phyloP scores from a whole-genome alignment of 495 filamentous ascomycete genomes.

The Xylaria grammica region DNA sequence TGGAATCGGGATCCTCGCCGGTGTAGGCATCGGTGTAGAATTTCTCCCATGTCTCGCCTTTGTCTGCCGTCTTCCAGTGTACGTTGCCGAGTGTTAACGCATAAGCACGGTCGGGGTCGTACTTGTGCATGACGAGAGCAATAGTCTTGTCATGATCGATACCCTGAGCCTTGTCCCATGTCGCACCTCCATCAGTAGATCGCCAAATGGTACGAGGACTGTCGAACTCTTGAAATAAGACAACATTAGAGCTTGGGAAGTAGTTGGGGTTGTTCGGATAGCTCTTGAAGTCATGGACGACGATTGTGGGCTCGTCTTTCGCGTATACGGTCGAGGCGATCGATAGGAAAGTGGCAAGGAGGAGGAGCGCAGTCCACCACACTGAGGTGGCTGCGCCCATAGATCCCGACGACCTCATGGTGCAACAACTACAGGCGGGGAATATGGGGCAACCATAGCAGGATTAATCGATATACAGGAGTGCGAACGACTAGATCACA shows the following conservation, averaged over 20 bases:
- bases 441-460: constrained; percentile 36
- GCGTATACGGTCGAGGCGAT: constrained; percentile 45
- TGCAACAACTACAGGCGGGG: constrained; percentile 30
- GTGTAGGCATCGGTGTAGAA: constrained; percentile 64
- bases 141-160: constrained; percentile 65
- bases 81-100: constrained; percentile 65
- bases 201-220: constrained; percentile 63
- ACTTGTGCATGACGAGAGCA: constrained; percentile 73
- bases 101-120: constrained; percentile 78
- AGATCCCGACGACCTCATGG: constrained; percentile 54
- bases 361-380: constrained; percentile 41
- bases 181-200: constrained; percentile 77
- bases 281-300: constrained; percentile 62
- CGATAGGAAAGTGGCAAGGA: constrained; percentile 37
- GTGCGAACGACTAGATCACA: neutral
- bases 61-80: constrained; percentile 83
- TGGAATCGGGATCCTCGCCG: constrained; percentile 50
- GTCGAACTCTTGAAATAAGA: constrained; percentile 65
- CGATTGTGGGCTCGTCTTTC: constrained; percentile 56
- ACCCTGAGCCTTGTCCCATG: constrained; percentile 69
- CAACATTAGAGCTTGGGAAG: constrained; percentile 82
- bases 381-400: constrained; percentile 47
- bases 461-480: neutral
- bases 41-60: constrained; percentile 76
- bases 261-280: constrained; percentile 71